phyloP scores from a whole-genome alignment of 352 stramenopile genomes.

The Globisporangium uncinulatum region DNA sequence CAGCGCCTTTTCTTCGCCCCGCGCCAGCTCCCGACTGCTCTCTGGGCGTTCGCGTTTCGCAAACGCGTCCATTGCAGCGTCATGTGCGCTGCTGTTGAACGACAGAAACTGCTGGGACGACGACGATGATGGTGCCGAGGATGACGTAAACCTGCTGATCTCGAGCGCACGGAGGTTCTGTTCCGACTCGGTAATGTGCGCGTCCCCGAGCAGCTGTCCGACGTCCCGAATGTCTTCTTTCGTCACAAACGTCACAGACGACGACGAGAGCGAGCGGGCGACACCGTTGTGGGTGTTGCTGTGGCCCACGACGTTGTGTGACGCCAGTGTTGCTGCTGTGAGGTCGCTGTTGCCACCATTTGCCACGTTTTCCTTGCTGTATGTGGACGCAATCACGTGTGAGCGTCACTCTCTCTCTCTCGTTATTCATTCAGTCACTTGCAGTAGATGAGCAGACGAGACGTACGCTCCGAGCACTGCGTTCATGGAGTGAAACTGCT shows the following conservation, averaged over 20 bases:
- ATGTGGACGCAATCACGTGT: background rate
- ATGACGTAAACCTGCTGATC: slow-evolving; percentile 64
- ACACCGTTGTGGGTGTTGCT: slow-evolving; percentile 13
- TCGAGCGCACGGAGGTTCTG: slow-evolving; percentile 72
- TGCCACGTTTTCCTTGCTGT: slow-evolving; percentile 42
- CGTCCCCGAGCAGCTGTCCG: slow-evolving; percentile 59
- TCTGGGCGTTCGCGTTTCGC: slow-evolving; percentile 70
- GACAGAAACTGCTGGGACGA: too few relatives aligned
- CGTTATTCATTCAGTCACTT: too few relatives aligned
- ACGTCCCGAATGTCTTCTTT: slow-evolving; percentile 79
- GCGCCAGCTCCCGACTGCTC: slow-evolving; percentile 50
- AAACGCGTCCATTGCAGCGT: slow-evolving; percentile 26
- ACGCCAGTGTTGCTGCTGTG: slow-evolving; percentile 24
- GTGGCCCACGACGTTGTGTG: slow-evolving; percentile 19
- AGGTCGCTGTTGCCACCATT: slow-evolving; percentile 18
- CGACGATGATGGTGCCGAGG: too few relatives aligned
- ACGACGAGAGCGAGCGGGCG: slow-evolving; percentile 55
- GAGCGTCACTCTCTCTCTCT: background rate
- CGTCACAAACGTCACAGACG: slow-evolving; percentile 61
- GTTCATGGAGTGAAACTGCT: slow-evolving; percentile 76
- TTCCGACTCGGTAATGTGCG: slow-evolving; percentile 78
- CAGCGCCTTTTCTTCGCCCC: slow-evolving; percentile 56
- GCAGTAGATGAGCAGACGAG: too few relatives aligned
- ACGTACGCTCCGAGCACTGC: slow-evolving; percentile 35
- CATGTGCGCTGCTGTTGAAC: slow-evolving; percentile 18